Conservation (phyloP, 2,329 filamentous ascomycete species). For the Eutypa lata region DNA sequence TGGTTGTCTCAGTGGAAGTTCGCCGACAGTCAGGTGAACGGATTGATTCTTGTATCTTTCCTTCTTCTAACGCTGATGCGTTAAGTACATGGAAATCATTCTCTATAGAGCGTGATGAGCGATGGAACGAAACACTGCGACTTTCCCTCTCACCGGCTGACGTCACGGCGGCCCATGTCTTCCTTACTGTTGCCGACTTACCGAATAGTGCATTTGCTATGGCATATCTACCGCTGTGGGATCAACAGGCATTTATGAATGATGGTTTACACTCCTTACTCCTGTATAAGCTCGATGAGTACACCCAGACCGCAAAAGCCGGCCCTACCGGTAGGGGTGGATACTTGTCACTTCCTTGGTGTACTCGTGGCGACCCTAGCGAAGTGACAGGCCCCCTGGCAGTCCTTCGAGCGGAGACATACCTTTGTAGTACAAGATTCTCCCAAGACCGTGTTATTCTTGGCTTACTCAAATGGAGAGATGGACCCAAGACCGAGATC, state of each 20-base stretch:
- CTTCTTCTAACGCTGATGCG: conserved; percentile 75
- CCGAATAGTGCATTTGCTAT: conserved; percentile 87
- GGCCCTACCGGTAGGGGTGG: conserved; percentile 72
- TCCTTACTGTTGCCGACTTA: conserved; percentile 84
- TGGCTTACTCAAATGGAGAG: conserved; percentile 82
- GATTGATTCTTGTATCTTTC: conserved; percentile 83
- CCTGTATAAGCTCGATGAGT: conserved; percentile 88
- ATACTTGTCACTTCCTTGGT: conserved; percentile 83
- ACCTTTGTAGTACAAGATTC: conserved; percentile 90
- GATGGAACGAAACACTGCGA: conserved; percentile 86
- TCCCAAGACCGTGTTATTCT: conserved; percentile 88
- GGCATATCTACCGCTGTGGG: conserved; percentile 92
- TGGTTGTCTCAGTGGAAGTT: conserved; percentile 88
- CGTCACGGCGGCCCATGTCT: conserved; percentile 78
- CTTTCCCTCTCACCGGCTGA: conserved; percentile 76
- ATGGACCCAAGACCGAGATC: conserved; percentile 68
- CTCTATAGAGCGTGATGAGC: conserved; percentile 72
- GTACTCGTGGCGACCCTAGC: conserved; percentile 62
- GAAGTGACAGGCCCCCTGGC: conserved; percentile 80
- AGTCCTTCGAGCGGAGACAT: conserved; percentile 75
- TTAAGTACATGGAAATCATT: conserved; percentile 87
- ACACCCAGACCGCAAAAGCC: conserved; percentile 66
- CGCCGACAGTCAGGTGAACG: conserved; percentile 74
- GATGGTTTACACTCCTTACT: conserved; percentile 80
- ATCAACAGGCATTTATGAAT: conserved; percentile 81